Base-by-base conservation (phyloP, 305 asterid genomes). In the Plantago lanceolata region DNA sequence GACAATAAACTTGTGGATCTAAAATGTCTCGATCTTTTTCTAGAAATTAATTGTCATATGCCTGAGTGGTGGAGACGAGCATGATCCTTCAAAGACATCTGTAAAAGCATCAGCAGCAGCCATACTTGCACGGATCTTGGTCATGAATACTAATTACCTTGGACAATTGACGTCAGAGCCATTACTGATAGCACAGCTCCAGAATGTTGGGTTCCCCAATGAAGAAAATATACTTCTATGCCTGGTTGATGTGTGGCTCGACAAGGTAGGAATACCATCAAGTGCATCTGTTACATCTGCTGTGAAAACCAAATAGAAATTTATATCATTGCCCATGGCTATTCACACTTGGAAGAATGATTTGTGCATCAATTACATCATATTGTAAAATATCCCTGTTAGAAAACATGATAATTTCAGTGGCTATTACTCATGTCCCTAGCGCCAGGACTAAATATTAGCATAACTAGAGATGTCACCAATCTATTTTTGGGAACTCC, bases 161-260 rank as follows among this genome's bases (percentile, higher is more conserved):
- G 99, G 95, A 7, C 97, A 89, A 67, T 76, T 89, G 74, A 83
- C 96, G 24, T 80, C 95, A 49, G 96, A 89, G 65, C 85, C 89
- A 45, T 78, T 88, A 57, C 73, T 87, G 55, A 63, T 80, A 71
- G 78, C 78, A 67, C 86, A 75, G 74, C 86, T 87, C 65, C 95
- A 89, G 69, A 81, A 81, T 61, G 75, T 81, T 77, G 94, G 95
- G 54, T 78, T 85, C 78, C 84, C 96, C 45, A 75, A 64, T 67
- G 95, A 93, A 60, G 97, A 87, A 68, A 85, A 76, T 67, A 71
- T 87, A 74, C 96, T 93, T 63, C 94, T 93, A 76, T 84, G 96
- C 86, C 86, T 93, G 56, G 94, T 86, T 37, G 96, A 93, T 68
- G 78, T 87, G 51, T 93, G 99, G 99, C 94, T 89, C 50, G 99